phyloP scores from a whole-genome alignment of 495 filamentous ascomycete genomes.

The Trichoderma parareesei region DNA sequence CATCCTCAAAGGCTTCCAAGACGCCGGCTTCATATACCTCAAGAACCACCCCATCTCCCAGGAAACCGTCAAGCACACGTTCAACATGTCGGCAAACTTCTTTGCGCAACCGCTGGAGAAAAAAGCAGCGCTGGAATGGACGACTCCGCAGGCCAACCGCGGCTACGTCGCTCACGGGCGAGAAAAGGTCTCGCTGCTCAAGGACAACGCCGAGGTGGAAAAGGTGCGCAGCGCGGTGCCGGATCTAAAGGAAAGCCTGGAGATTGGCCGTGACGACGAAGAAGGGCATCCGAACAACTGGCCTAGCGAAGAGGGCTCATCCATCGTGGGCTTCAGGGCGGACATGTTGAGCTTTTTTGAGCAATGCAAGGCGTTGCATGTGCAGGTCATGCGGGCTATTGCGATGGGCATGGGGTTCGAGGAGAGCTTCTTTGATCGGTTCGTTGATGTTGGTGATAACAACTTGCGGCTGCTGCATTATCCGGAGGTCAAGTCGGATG shows the following conservation, averaged over 20 bases:
- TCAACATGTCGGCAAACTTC: slow-evolving; percentile 61
- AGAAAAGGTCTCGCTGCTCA: slow-evolving; percentile 64
- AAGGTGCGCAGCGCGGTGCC: slow-evolving; percentile 50
- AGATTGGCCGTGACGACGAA: slow-evolving; percentile 72
- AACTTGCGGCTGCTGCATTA: slow-evolving; percentile 87
- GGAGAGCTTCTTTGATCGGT: slow-evolving; percentile 68
- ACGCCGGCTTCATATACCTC: slow-evolving; percentile 86
- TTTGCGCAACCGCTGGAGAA: slow-evolving; percentile 61
- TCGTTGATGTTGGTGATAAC: slow-evolving; percentile 68
- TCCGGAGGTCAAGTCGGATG: slow-evolving; percentile 55
- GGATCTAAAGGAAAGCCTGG: slow-evolving; percentile 78
- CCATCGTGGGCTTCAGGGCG: slow-evolving; percentile 57
- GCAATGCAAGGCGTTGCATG: slow-evolving; percentile 66
- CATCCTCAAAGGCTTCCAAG: slow-evolving; percentile 73
- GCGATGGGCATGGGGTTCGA: slow-evolving; percentile 74
- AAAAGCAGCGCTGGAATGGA: slow-evolving; percentile 67
- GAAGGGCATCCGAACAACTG: slow-evolving; percentile 67
- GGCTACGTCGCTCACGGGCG: slow-evolving; percentile 70
- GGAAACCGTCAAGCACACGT: slow-evolving; percentile 51
- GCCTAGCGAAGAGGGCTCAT: slow-evolving; percentile 53
- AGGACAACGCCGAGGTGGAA: slow-evolving; percentile 49
- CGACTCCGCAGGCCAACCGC: slow-evolving; percentile 62
- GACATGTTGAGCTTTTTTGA: slow-evolving; percentile 67
- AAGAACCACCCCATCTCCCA: slow-evolving; percentile 65
- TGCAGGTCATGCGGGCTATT: slow-evolving; percentile 78